Percentiles rank a stretch among this genome's conserved stretches.
Evolutionary conservation across 176 grass and related monocot species (phyloP).

Genomic region (Calamus simplicifolius): DNA sequence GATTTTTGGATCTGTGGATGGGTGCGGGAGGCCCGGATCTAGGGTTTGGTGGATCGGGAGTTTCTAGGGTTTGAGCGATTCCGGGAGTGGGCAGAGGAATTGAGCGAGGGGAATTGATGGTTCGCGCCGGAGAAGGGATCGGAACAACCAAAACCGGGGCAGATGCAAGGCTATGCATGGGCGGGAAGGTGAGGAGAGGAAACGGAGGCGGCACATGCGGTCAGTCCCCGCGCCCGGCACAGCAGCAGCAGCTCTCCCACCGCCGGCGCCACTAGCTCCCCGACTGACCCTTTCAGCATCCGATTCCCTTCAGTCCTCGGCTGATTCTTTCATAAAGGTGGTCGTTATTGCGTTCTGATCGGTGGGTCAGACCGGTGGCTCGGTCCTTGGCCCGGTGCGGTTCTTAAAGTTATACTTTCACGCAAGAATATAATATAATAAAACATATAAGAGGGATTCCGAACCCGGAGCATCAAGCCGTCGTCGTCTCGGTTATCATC

Average conservation of each 20-base stretch:
- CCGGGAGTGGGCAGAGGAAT: not conserved
- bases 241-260: slow-evolving; percentile 2
- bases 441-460: too few species aligned
- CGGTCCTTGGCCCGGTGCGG: too few species aligned
- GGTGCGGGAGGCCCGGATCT: not conserved
- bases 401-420: too few species aligned
- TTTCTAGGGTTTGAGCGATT: slow-evolving; percentile 11
- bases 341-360: too few species aligned
- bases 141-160: not conserved
- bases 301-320: not conserved
- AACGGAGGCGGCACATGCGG: slow-evolving; percentile 7
- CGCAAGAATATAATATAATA: too few species aligned
- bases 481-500: too few species aligned
- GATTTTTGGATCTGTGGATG: not conserved
- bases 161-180: slow-evolving; percentile 16
- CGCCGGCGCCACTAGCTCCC: not conserved
- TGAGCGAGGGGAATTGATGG: slow-evolving; percentile 5
- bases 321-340: slow-evolving; percentile 5
- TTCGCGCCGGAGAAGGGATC: slow-evolving; percentile 6
- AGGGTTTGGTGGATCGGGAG: not conserved
- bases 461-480: too few species aligned
- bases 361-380: too few species aligned
- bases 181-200: slow-evolving; percentile 11
- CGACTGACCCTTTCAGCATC: not conserved
- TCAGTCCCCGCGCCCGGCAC: slow-evolving; percentile 1